These are phyloP conservation scores for Phlegmacium glaucopus DNA, from an alignment of 768 basidiomycete genomes.

Conservation along the genomic window DNA sequence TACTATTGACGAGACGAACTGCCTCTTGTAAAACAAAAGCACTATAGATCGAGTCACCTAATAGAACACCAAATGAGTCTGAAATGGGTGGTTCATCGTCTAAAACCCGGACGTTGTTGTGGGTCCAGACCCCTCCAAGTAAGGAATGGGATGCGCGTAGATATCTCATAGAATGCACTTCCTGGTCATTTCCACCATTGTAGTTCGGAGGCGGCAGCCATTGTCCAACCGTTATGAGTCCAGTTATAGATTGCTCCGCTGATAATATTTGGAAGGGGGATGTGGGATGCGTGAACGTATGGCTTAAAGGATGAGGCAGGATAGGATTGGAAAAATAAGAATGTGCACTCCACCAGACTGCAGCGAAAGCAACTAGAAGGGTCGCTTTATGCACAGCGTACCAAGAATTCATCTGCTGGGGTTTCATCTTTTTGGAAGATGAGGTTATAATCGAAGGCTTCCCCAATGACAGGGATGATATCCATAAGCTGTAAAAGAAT, in stretches of 20 bases:
- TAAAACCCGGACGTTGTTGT: constrained; percentile 40
- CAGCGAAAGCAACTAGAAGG: constrained; percentile 27
- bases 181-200: constrained; percentile 24
- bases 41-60: constrained; percentile 80
- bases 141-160: constrained; percentile 64
- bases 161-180: constrained; percentile 53
- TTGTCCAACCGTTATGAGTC: constrained; percentile 82
- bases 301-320: constrained; percentile 48
- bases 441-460: constrained; percentile 1
- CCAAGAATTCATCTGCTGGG: constrained; percentile 10
- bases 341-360: constrained; percentile 33
- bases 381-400: constrained; percentile 18
- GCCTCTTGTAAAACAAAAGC: constrained; percentile 89
- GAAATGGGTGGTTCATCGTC: constrained; percentile 37
- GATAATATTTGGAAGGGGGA: constrained; percentile 65
- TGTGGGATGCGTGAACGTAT: constrained; percentile 48
- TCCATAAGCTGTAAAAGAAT: constrained; percentile 27
- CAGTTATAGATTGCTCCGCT: constrained; percentile 69
- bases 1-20: constrained; percentile 61
- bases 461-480: constrained; percentile 16
- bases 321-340: constrained; percentile 49
- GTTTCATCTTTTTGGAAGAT: constrained; percentile 15
- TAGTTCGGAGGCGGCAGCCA: constrained; percentile 37
- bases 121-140: constrained; percentile 79
- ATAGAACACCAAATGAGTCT: constrained; percentile 49